Base-by-base conservation (phyloP, 805 yeast genomes). In the Metschnikowia santaceciliae region DNA sequence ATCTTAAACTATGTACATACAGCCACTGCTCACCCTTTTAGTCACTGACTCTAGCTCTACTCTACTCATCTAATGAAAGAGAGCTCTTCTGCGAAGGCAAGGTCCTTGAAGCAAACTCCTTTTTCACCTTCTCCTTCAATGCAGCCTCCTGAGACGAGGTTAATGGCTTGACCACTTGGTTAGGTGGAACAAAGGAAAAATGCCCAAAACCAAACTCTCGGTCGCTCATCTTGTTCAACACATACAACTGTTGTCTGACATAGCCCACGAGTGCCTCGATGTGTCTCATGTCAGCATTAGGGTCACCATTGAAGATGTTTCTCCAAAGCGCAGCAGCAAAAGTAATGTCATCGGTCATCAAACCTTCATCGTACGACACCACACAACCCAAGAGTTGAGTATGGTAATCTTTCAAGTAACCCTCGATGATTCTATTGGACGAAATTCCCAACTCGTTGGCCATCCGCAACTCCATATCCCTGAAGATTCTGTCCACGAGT, bases 161-260 rank as follows among this genome's bases (percentile, higher is more conserved):
- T 58, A 90, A 74, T 19, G 86, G 87, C 57, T 79, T 82, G 45
- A 92, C 95, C 3, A 84, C 79, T 64, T 83, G 83, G 65, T 85
- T 81, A 11, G 97, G 96, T 10, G 91, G 82, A 37, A 89, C 86
- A 70, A 94, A 94, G 50, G 77, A 78, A 68, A 91, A 90, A 60
- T 84, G 82, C 32, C 99, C 99, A 58, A 88, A 82, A 1, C 95
- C 97, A 73, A 94, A 92, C 58, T 92, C 96, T 59, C 96, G 78
- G 67, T 94, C 99, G 32, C 90, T 80, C 77, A 90, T 81, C 65
- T 84, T 84, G 64, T 86, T 86, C 62, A 94, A 73, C 14, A 94
- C 92, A 64, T 91, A 94, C 46, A 94, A 72, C 65, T 94, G 96
- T 59, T 88, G 85, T 66, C 97, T 83, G 26, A 90, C 85, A 64